Evolutionary conservation across 495 filamentous ascomycete genomes (phyloP).

Genomic region (Lasiosphaeria ovina): DNA sequence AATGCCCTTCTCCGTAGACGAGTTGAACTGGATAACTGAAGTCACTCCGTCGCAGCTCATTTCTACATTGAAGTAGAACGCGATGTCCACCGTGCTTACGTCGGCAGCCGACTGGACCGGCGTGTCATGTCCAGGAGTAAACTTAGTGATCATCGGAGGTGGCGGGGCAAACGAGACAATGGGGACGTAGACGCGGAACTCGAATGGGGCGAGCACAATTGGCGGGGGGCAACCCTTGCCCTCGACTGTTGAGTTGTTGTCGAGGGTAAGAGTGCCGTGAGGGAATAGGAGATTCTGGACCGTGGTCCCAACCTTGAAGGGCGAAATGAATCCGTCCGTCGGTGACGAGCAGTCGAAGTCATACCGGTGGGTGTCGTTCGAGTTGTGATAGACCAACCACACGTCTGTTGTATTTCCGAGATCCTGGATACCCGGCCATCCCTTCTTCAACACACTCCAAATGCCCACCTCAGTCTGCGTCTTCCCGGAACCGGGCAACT

Average conservation of each 20-base stretch:
- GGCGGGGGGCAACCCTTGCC: slow-evolving; percentile 55
- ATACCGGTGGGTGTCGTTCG: slow-evolving; percentile 57
- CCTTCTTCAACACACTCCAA: slow-evolving; percentile 42
- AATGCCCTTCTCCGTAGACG: slow-evolving; percentile 21
- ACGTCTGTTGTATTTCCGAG: slow-evolving; percentile 60
- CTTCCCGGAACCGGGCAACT: slow-evolving; percentile 55
- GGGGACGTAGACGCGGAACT: slow-evolving; percentile 62
- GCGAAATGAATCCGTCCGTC: slow-evolving; percentile 50
- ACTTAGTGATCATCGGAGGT: slow-evolving; percentile 60
- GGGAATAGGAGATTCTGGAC: slow-evolving; percentile 69
- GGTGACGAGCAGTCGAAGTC: slow-evolving; percentile 54
- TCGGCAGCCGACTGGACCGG: slow-evolving; percentile 44
- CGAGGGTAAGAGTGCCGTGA: slow-evolving; percentile 55
- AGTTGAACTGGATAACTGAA: slow-evolving; percentile 51
- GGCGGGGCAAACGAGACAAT: slow-evolving; percentile 52
- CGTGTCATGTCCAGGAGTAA: slow-evolving; percentile 59
- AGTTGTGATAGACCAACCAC: slow-evolving; percentile 66
- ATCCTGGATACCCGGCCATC: slow-evolving; percentile 47
- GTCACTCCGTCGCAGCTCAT: slow-evolving; percentile 61
- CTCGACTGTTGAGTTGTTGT: slow-evolving; percentile 17
- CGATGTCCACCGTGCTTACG: slow-evolving; percentile 41
- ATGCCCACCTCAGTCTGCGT: slow-evolving; percentile 62
- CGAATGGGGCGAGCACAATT: slow-evolving; percentile 53
- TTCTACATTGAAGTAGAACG: slow-evolving; percentile 56
- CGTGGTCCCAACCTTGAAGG: slow-evolving; percentile 53